These are phyloP conservation scores for Xylariaceae sp. DNA, from an alignment of 2,329 filamentous ascomycete species.

Conservation along the genomic window DNA sequence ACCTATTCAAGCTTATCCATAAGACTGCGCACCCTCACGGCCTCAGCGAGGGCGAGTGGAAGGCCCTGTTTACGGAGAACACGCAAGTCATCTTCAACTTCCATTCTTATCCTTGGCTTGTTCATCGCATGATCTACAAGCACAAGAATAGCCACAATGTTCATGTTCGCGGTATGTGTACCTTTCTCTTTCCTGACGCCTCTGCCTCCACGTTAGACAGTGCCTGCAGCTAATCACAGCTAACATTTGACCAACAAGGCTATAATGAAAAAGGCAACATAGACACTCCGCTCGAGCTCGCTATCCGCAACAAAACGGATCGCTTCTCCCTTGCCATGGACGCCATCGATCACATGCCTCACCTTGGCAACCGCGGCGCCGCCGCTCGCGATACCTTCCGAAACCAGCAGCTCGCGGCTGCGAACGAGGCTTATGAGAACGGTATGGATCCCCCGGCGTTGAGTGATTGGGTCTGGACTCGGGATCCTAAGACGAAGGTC, in stretches of 20 bases:
- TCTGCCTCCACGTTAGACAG: too few relatives aligned
- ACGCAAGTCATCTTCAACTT: slow-evolving; percentile 79
- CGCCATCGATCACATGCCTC: slow-evolving; percentile 65
- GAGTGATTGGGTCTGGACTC: slow-evolving; percentile 64
- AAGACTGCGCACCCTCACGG: slow-evolving; percentile 69
- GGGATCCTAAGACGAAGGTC: slow-evolving; percentile 21
- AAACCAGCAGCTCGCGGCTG: slow-evolving; percentile 60
- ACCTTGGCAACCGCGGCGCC: slow-evolving; percentile 60
- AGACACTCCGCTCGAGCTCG: slow-evolving; percentile 73
- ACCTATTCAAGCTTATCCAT: slow-evolving; percentile 75
- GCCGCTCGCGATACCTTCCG: slow-evolving; percentile 60
- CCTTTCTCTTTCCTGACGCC: too few relatives aligned
- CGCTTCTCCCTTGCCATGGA: slow-evolving; percentile 73
- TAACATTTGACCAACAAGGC: too few relatives aligned
- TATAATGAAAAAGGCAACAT: slow-evolving; percentile 85
- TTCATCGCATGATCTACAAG: slow-evolving; percentile 74
- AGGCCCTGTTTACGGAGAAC: slow-evolving; percentile 66
- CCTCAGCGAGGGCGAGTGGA: slow-evolving; percentile 62
- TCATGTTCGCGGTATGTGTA: slow-evolving; percentile 58
- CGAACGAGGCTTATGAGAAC: slow-evolving; percentile 62
- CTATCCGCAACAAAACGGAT: slow-evolving; percentile 73
- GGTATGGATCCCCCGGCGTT: slow-evolving; percentile 66
- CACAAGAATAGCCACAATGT: slow-evolving; percentile 64
- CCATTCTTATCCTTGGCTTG: slow-evolving; percentile 77
- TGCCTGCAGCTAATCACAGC: too few relatives aligned